These are phyloP conservation scores for Margaritispora aquatica DNA, from an alignment of 495 filamentous ascomycete genomes.

Conservation along the genomic window DNA sequence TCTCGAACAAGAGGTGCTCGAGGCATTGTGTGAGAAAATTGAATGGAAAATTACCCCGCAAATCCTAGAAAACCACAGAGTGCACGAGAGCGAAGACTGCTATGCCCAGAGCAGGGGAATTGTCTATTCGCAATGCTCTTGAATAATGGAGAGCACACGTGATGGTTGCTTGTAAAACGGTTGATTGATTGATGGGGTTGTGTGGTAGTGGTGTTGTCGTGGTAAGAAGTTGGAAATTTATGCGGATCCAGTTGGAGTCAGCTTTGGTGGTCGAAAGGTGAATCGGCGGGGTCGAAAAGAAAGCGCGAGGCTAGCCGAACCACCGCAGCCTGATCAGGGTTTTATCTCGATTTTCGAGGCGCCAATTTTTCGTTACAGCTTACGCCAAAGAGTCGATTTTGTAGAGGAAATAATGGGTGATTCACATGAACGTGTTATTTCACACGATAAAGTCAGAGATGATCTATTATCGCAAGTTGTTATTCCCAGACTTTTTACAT, in stretches of 20 bases:
- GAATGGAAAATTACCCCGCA: background rate
- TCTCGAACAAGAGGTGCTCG: background rate
- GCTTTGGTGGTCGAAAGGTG: slow-evolving; percentile 1
- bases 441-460: no score
- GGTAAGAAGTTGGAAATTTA: background rate
- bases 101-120: no score
- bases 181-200: background rate
- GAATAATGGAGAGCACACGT: background rate
- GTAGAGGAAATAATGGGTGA: no score
- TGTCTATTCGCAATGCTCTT: background rate
- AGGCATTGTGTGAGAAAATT: slow-evolving; percentile 3
- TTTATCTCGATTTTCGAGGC: background rate
- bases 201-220: slow-evolving; percentile 1
- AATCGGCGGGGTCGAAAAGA: background rate
- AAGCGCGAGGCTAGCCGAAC: background rate
- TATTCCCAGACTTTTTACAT: no score
- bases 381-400: no score
- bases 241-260: background rate
- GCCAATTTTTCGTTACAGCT: no score
- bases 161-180: slow-evolving; percentile 5
- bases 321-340: background rate
- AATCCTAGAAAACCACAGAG: slow-evolving; percentile 9
- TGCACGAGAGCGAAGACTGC: no score
- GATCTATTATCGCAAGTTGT: no score
- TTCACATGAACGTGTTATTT: no score